Conservation (phyloP, 73 alveolate species). For the Paramecium caudatum region DNA sequence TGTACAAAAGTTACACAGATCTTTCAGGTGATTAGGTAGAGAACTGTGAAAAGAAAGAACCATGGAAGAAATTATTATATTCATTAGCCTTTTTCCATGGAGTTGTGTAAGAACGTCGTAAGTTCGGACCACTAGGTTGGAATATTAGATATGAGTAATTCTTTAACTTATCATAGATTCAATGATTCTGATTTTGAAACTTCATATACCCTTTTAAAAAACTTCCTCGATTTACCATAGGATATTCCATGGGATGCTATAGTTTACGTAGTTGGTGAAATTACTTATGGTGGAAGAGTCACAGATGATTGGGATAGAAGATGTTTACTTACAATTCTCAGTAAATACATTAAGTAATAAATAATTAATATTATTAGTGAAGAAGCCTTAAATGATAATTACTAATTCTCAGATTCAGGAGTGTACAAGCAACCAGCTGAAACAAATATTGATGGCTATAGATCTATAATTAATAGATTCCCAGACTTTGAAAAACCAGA, state of each 20-base stretch:
- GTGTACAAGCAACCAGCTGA: constrained; percentile 79
- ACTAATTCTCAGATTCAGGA: constrained; percentile 82
- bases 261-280: constrained; percentile 93
- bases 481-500: constrained; percentile 97
- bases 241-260: constrained; percentile 96
- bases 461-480: constrained; percentile 82
- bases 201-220: constrained; percentile 89
- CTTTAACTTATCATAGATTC: constrained; percentile 72
- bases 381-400: constrained; percentile 88
- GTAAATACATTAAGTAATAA: constrained; percentile 76
- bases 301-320: constrained; percentile 98
- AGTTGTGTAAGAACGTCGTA: constrained; percentile 96
- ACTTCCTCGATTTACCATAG: constrained; percentile 91
- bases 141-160: constrained; percentile 93
- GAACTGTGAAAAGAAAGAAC: constrained; percentile 87
- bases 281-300: constrained; percentile 98
- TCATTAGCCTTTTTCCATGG: constrained; percentile 99
- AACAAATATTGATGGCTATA: constrained; percentile 70
- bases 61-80: constrained; percentile 90
- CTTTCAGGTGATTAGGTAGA: constrained; percentile 90
- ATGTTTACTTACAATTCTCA: constrained; percentile 90
- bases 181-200: constrained; percentile 97
- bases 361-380: constrained; percentile 72
- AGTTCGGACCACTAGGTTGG: constrained; percentile 99
- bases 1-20: constrained; percentile 87